phyloP scores from a whole-genome alignment of 495 filamentous ascomycete species.

The Schizothecium vesticola region DNA sequence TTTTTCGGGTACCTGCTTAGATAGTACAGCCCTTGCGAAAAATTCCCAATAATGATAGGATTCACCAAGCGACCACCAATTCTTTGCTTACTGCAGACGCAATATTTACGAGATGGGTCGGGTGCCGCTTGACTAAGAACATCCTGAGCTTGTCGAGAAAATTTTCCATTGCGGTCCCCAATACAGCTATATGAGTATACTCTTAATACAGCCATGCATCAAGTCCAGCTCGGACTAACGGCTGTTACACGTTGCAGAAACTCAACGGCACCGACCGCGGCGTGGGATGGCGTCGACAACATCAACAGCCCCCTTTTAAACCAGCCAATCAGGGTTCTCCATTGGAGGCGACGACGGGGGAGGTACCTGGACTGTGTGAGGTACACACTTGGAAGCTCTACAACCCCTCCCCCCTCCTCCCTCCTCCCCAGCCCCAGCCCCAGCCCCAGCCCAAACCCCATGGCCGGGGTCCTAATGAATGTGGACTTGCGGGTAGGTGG shows the following conservation, averaged over 20 bases:
- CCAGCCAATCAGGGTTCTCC: not conserved
- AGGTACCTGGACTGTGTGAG: not conserved
- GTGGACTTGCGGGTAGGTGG: no score
- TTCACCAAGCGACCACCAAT: not conserved
- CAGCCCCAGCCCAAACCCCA: no score
- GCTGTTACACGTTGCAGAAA: not conserved
- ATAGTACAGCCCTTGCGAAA: not conserved
- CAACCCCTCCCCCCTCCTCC: no score
- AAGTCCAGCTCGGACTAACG: not conserved
- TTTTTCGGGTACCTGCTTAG: no score
- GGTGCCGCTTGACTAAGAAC: no score
- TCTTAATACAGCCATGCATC: not conserved
- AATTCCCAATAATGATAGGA: not conserved
- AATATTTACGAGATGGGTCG: no score
- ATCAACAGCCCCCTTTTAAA: not conserved
- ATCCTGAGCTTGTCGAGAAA: no score
- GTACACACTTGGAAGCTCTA: no score
- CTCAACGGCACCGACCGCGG: not conserved
- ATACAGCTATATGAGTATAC: no score
- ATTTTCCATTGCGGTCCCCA: no score
- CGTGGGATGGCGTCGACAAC: not conserved
- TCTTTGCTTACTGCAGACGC: not conserved
- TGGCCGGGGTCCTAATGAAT: no score
- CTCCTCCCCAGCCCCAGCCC: no score
- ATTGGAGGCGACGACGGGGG: not conserved